Base-by-base conservation (phyloP, 371 early-diverging fungal genomes). In the Chytridiales sp. region DNA sequence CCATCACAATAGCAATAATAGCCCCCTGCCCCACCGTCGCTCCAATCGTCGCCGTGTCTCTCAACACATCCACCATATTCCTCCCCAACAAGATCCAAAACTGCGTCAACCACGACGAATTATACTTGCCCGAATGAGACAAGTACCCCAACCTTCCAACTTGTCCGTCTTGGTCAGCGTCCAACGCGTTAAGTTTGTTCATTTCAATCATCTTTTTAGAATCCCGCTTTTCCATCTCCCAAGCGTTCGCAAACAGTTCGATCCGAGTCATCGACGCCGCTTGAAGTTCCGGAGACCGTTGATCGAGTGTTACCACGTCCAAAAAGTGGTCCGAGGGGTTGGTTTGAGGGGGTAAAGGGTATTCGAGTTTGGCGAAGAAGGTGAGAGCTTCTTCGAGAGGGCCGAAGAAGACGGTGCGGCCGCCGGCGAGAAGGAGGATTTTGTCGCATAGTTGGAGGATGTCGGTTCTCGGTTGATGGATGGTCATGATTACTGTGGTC, bases 381-480 rank as follows among this genome's bases (percentile, higher is more conserved):
- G 13, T 51, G n/a, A 75, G 38, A 8, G 78, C 80, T n/a, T 57
- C 62, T 15, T 64, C 53, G 4, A 74, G 68, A 1, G 73, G 52
- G 11, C 84, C 83, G 47, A 76, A 75, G 57, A 69, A 84, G 21
- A 75, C 59, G 1, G 68, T 64, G 13, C 19, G 21, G 19, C 55
- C 66, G 15, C 47, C 27, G 17, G 51, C 58, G 39, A 97, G 76
- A 35, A 97, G 69, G 15, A 95, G 70, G 5, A 95, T 77, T 32
- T 88, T 87, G 71, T 94, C 93, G 78, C 94, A 95, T 57, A 90
- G 71, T n/a, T 87, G 82, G 41, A 90, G 87, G 49, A 95, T 94
- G 55, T 94, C 88, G 22, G 89, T 86, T 11, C 94, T 82, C 6
- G 97, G 97, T 64, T 97, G 97, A 67, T 97, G 97, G 41, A 97